Evolutionary conservation across 148 eudicot species (phyloP).

Genomic region (Dianthus caryophyllus): DNA sequence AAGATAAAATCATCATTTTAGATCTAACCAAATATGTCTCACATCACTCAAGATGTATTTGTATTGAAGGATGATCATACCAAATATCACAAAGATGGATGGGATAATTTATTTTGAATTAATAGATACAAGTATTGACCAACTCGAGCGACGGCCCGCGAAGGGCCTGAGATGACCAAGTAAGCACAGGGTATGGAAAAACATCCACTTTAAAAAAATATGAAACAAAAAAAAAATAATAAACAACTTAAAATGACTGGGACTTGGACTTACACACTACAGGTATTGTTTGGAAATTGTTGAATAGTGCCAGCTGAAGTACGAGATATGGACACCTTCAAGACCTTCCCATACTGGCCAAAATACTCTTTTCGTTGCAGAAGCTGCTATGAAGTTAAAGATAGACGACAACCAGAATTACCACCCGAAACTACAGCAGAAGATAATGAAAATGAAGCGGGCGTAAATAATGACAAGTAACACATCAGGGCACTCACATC

Average conservation of each 20-base stretch:
- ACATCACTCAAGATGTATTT: too few species aligned
- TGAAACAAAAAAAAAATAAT: not conserved
- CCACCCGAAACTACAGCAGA: not conserved
- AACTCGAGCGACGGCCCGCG: too few species aligned
- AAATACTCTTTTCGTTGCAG: conserved; percentile 77
- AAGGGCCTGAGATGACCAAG: too few species aligned
- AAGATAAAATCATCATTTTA: too few species aligned
- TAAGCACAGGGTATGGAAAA: not conserved
- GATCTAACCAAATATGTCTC: too few species aligned
- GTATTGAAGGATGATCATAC: too few species aligned
- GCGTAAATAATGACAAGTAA: conserved; percentile 12
- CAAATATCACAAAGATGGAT: too few species aligned
- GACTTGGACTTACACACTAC: conserved; percentile 80
- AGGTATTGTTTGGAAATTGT: conserved; percentile 84
- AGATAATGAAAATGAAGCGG: too few species aligned
- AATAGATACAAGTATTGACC: too few species aligned
- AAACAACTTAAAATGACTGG: not conserved
- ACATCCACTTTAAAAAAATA: not conserved
- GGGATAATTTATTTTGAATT: too few species aligned
- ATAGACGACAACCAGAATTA: conserved; percentile 4
- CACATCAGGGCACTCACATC: conserved; percentile 46
- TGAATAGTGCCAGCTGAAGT: conserved; percentile 92
- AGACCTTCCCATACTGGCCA: conserved; percentile 84
- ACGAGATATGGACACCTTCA: conserved; percentile 91
- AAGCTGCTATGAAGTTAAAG: conserved; percentile 48